phyloP scores from a whole-genome alignment of 2,329 filamentous ascomycete species.

The Cordyceps javanica region DNA sequence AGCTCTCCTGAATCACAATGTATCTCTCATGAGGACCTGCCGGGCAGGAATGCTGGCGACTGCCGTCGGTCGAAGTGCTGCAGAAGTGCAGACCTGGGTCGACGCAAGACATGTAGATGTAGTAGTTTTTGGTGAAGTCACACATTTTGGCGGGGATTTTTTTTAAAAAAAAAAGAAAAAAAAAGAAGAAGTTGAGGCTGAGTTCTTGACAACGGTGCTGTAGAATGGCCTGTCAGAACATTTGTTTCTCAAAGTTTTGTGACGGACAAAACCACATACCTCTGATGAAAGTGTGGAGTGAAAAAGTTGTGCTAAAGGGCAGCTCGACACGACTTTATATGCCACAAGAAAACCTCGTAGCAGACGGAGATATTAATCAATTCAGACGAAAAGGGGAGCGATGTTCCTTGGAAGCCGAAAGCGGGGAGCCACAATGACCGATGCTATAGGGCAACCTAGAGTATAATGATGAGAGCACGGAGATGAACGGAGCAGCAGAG shows the following conservation, averaged over 20 bases:
- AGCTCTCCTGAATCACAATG: conserved; percentile 62
- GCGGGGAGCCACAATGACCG: not conserved
- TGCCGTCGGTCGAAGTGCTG: conserved; percentile 61
- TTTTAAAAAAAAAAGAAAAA: not conserved
- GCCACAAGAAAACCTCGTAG: not conserved
- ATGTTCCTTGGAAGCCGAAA: not conserved
- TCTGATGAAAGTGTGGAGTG: not conserved
- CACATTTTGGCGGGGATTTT: conserved; percentile 45
- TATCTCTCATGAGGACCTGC: conserved; percentile 67
- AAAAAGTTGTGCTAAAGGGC: not conserved
- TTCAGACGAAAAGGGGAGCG: not conserved
- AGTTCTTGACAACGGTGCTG: not conserved
- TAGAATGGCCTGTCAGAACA: not conserved
- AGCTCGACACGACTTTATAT: not conserved
- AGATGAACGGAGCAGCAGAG: not conserved
- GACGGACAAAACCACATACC: not conserved
- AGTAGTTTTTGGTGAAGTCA: conserved; percentile 68
- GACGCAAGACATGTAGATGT: conserved; percentile 65
- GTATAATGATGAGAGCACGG: not conserved
- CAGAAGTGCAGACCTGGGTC: conserved; percentile 68
- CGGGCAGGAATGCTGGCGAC: conserved; percentile 50
- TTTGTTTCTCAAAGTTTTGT: not conserved
- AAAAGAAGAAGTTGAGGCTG: not conserved
- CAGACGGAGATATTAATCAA: too few species aligned
- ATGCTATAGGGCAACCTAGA: not conserved